These are phyloP conservation scores for Linderina pennispora DNA, from an alignment of 192 early-diverging fungal genomes.

Conservation along the genomic window DNA sequence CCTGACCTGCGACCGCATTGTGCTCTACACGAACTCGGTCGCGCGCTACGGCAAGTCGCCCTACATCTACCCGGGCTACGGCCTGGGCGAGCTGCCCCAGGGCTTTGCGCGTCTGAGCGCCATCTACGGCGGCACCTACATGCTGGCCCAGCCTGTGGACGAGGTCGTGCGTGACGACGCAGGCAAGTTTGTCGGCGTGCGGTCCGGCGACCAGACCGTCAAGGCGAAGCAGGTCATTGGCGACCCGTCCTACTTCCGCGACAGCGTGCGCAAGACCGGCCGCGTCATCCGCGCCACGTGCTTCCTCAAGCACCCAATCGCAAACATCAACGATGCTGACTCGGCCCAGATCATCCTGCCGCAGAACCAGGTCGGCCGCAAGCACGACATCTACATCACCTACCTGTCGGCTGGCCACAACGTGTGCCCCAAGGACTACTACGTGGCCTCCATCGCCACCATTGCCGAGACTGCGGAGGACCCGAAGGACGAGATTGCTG, in stretches of 20 bases:
- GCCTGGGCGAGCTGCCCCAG: conserved; percentile 97
- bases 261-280: conserved; percentile 75
- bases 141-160: conserved; percentile 90
- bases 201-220: conserved; percentile 78
- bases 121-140: conserved; percentile 99
- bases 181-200: conserved; percentile 86
- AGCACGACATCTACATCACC: conserved; percentile 96
- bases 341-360: conserved; percentile 97
- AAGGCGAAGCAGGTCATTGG: conserved; percentile 86
- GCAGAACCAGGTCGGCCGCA: conserved; percentile 91
- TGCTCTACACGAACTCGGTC: conserved; percentile 82
- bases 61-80: conserved; percentile 98
- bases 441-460: conserved; percentile 95
- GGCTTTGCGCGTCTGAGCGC: conserved; percentile 95
- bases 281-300: conserved; percentile 95
- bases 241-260: conserved; percentile 90
- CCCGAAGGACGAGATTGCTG: conserved; percentile 87
- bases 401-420: conserved; percentile 84
- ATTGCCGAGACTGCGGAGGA: conserved; percentile 81
- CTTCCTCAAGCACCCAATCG: conserved; percentile 85
- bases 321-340: conserved; percentile 77
- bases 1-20: conserved; percentile 85
- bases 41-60: conserved; percentile 82
- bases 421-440: conserved; percentile 83
- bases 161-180: conserved; percentile 79